Evolutionary conservation across 208 protist species (phyloP), one percentile per base, ranked within the genome.

Genomic region (Acanthamoeba healyi): DNA sequence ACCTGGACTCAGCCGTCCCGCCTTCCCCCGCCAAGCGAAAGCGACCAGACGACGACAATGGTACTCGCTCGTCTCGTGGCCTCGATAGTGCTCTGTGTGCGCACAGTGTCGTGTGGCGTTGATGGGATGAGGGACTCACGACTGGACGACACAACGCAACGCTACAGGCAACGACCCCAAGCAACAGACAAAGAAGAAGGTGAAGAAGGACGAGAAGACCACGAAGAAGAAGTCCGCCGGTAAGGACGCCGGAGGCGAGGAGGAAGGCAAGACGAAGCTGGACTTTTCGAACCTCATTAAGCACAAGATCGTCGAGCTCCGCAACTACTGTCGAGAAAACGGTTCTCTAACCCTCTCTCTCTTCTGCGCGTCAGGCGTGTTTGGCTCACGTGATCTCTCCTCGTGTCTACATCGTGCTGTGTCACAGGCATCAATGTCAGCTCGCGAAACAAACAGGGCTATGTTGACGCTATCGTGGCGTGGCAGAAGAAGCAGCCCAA

Each of bases 321-420:
- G 74, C 42, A 34, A 46, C 15, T 84, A 56, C 74, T 84, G 74
- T n/a, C 74, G 74, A 84, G 74, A 84, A 84, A 84, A 84, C 7
- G 72, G 72, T 51, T 24, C 22, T 24, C 10, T 24, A 4, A 61
- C 54, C 24, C 22, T 24, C 19, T 4, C 24, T 61, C 19, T 61
- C 22, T 61, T 15, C 22, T 61, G 7, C 22, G 54, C 54, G 44
- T 61, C 54, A n/a, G n/a, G n/a, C n/a, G n/a, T n/a, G n/a, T n/a
- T n/a, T n/a, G n/a, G n/a, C n/a, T n/a, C n/a, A n/a, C n/a, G n/a
- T n/a, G n/a, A n/a, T n/a, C n/a, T n/a, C n/a, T n/a, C n/a, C n/a
- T n/a, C n/a, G n/a, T n/a, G n/a, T n/a, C n/a, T n/a, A n/a, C n/a
- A n/a, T n/a, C n/a, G 22, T 61, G 54, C 10, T 7, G 17, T 61